Base-by-base conservation (phyloP, 139 green algal genomes). In the Coccomyxa sp. region DNA sequence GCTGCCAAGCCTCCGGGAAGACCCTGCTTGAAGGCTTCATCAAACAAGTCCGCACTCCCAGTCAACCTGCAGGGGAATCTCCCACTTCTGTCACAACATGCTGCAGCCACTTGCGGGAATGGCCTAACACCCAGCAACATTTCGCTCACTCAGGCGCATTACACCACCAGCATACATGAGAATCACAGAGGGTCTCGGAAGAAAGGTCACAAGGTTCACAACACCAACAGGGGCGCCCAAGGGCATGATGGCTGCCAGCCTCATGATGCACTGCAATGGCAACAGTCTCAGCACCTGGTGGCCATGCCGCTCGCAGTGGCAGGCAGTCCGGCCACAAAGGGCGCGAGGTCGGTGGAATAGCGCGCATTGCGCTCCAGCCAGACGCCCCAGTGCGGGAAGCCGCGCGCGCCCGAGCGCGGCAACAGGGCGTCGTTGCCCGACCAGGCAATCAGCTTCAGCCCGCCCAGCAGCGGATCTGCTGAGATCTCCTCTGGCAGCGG, bases 401-500 rank as follows among this genome's bases (percentile, higher is more conserved):
- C 88, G 7, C 88, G 81, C 29, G 33, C 39, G 31, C 88, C 88
- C 12, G 39, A 33, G 12, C 86, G 58, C 0, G 88, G 86, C 55
- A 92, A 78, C 77, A 92, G 80, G 16, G 27, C 40, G 35, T 86
- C 74, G 68, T 92, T 73, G 4, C 64, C 74, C 0, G 86, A 50
- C 68, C 76, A 75, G 0, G 88, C 88, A 22, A 92, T 73, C 27
- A 92, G 36, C 80, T 87, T 88, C 18, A 83, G 68, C 35, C 24
- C 41, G 7, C 73, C 34, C 34, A 92, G 80, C 38, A 86, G 7
- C 0, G 86, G 86, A 38, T 92, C 88, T 31, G 82, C 39, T 22
- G 83, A 86, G 0, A 97, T 84, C 8, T 91, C 88, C 50, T 96
- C 89, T 0, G 85, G 84, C 44, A 97, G 78, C 0, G 92, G 78